Conservation (phyloP, 768 basidiomycete genomes). For the Russula ochroleuca region DNA sequence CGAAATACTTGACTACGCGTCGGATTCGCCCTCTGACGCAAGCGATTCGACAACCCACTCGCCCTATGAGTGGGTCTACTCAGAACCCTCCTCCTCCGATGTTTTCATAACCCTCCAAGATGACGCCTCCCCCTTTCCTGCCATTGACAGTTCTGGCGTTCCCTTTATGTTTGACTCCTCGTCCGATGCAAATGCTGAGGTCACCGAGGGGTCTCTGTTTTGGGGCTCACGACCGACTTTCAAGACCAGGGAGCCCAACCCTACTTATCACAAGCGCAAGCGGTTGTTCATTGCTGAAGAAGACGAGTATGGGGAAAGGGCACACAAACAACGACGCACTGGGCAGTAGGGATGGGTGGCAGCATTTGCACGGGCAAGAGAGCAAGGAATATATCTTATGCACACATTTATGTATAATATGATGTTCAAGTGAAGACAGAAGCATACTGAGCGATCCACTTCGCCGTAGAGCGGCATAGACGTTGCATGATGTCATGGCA, state of each 20-base stretch:
- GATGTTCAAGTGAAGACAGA: background rate
- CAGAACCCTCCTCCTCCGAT: slow-evolving; percentile 5
- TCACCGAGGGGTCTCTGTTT: background rate
- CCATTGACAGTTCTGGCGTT: background rate
- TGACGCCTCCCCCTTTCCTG: background rate
- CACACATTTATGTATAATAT: slow-evolving; percentile 11
- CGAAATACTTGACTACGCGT: background rate
- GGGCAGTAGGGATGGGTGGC: slow-evolving; percentile 3
- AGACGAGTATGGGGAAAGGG: slow-evolving; percentile 9
- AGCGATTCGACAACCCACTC: background rate
- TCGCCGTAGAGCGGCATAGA: slow-evolving; percentile 30
- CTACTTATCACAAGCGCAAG: slow-evolving; percentile 18
- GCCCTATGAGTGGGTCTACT: slow-evolving; percentile 2
- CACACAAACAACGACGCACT: slow-evolving; percentile 5
- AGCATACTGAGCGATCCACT: background rate
- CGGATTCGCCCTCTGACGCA: slow-evolving; percentile 11
- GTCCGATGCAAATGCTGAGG: background rate
- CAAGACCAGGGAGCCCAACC: background rate
- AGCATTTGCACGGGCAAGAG: background rate
- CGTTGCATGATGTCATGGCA: slow-evolving; percentile 40
- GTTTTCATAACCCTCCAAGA: background rate
- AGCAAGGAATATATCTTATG: slow-evolving; percentile 1
- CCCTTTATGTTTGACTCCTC: background rate
- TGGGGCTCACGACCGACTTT: background rate
- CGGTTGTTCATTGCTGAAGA: slow-evolving; percentile 14